Base-by-base conservation (phyloP, 2,329 filamentous ascomycete genomes). In the Colletotrichum camelliae region DNA sequence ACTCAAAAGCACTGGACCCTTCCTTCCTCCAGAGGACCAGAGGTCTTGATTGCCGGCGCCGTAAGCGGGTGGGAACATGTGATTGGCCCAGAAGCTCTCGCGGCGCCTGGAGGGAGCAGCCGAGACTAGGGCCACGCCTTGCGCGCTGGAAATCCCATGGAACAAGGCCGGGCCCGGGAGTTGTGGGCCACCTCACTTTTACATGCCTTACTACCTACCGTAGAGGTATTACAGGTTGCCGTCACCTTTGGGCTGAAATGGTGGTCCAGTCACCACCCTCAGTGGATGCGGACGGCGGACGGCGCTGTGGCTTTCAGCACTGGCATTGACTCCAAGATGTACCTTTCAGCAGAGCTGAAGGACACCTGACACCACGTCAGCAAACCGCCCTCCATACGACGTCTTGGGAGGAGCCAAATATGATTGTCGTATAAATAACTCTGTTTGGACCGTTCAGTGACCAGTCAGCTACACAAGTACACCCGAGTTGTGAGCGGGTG, bases 111-210 rank as follows among this genome's bases (percentile, higher is more conserved):
- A 75, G 68, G 61, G 27, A 60, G 72, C 52, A 71, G 65, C 69
- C 69, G 70, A 35, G 70, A 69, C 70, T 73, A 73, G 55, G 67
- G 67, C 52, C 66, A 68, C 52, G 66, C 66, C 52, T 67, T 67
- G 65, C 37, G 52, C 65, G 61, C 60, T 71, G 61, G 35, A 43
- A 72, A 60, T 31, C 35, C 66, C 70, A 21, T 31, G 33, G 64
- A 52, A 60, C 70, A 72, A 61, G 70, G 70, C 64, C 65, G 52
- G 64, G 57, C 64, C 70, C 55, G 70, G 64, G 65, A 67, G 21
- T 61, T 35, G 37, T 55, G 70, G 55, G 62, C 52, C 43, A 61
- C 39, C 18, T 48, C 39, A 48, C 39, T 12, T 48, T 29, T 7
- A 29, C 29, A 29, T 24, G 24, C 24, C 24, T 24, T 24, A 24